These are phyloP conservation scores for Alternaria conjuncta DNA, from an alignment of 2,329 filamentous ascomycete species.

Conservation along the genomic window DNA sequence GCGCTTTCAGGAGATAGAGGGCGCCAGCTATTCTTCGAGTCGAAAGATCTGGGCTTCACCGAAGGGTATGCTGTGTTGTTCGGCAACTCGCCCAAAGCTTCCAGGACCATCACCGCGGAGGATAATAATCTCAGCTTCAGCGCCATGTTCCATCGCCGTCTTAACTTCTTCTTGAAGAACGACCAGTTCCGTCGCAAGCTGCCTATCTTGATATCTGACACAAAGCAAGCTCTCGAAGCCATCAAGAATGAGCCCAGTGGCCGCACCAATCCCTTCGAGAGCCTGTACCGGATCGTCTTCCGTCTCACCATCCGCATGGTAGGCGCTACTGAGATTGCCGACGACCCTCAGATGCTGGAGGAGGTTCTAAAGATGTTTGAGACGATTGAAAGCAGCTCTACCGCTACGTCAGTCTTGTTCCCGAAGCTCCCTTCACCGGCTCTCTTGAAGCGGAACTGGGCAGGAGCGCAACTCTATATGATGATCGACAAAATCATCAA, in stretches of 20 bases:
- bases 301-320: constrained; percentile 65
- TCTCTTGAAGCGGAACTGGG: constrained; percentile 53
- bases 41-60: constrained; percentile 52
- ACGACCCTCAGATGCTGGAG: constrained; percentile 52
- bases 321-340: constrained; percentile 61
- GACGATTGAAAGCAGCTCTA: constrained; percentile 54
- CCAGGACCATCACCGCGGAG: constrained; percentile 14
- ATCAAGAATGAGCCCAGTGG: constrained; percentile 45
- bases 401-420: constrained; percentile 58
- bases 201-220: constrained; percentile 51
- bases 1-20: constrained; percentile 53
- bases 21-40: constrained; percentile 56
- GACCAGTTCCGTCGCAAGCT: constrained; percentile 45
- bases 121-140: constrained; percentile 19
- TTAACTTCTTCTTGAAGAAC: constrained; percentile 32
- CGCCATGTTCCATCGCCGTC: constrained; percentile 31
- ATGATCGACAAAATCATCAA: constrained; percentile 58
- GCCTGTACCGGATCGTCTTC: constrained; percentile 61
- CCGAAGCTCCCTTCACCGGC: constrained; percentile 58
- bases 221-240: constrained; percentile 47
- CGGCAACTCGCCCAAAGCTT: constrained; percentile 21
- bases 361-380: constrained; percentile 56
- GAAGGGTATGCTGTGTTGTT: constrained; percentile 50
- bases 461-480: constrained; percentile 57
- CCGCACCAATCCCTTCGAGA: constrained; percentile 61